Evolutionary conservation across 352 stramenopile genomes (phyloP).

Genomic region (Globisporangium spinosum): DNA sequence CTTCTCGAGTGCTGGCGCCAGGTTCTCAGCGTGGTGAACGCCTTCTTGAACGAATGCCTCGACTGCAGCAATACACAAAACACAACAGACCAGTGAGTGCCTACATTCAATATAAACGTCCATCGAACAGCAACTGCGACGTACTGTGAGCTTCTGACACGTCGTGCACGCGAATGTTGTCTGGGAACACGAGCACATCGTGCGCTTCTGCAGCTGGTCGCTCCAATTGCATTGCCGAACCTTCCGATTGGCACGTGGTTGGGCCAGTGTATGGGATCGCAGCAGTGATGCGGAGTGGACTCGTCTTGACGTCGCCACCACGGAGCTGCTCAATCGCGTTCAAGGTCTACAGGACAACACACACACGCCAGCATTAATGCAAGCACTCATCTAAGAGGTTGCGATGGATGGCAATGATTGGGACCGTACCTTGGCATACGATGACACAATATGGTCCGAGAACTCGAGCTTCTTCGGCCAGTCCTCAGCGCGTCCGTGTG

Average conservation of each 20-base stretch:
- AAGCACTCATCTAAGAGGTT: not conserved
- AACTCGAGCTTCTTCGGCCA: constrained; percentile 76
- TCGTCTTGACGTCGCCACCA: constrained; percentile 32
- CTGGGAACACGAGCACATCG: constrained; percentile 69
- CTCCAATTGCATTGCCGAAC: not conserved
- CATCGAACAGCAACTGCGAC: constrained; percentile 7
- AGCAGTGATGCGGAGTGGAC: constrained; percentile 45
- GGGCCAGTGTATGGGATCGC: constrained; percentile 40
- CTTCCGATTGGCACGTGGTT: not conserved
- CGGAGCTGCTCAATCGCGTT: constrained; percentile 27
- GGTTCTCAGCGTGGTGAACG: constrained; percentile 28
- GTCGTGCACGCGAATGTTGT: constrained; percentile 54
- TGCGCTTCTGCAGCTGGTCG: constrained; percentile 20
- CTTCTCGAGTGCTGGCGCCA: constrained; percentile 30
- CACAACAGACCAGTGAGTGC: no score
- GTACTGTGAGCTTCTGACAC: constrained; percentile 44
- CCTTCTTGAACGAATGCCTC: constrained; percentile 30
- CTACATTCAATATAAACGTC: no score
- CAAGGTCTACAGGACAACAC: constrained; percentile 19
- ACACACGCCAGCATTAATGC: not conserved
- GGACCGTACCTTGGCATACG: constrained; percentile 31
- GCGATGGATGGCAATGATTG: no score
- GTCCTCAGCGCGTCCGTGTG: constrained; percentile 28
- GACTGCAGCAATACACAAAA: constrained; percentile 21
- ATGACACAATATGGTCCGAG: constrained; percentile 53